A percentile compares a stretch with the other conserved stretches of the same genome.
phyloP scores from a whole-genome alignment of 164 flowering plant genomes.

The Vitis labrusca region DNA sequence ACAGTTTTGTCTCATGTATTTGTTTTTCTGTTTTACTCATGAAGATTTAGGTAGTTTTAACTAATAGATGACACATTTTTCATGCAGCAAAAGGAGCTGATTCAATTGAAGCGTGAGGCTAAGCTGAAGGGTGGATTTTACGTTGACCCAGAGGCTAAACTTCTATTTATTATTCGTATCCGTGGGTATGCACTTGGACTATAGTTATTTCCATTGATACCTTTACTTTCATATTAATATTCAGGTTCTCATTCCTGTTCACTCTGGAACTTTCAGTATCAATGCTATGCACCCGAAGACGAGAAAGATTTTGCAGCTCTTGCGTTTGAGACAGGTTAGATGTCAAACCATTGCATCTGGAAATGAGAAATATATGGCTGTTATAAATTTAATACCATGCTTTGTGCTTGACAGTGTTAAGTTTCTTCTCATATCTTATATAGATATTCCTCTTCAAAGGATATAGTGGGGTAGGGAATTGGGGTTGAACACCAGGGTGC shows the following conservation, averaged over 20 bases:
- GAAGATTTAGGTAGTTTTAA: background rate
- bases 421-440: background rate
- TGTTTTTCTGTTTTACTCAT: too few relatives aligned
- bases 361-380: too few relatives aligned
- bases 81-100: slow-evolving; percentile 22
- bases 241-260: background rate
- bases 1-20: background rate
- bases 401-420: background rate
- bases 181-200: slow-evolving; percentile 14
- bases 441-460: background rate
- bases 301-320: slow-evolving; percentile 29
- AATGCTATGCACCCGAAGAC: slow-evolving; percentile 17
- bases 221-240: background rate
- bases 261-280: slow-evolving; percentile 10
- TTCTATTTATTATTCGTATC: slow-evolving; percentile 25
- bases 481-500: too few relatives aligned
- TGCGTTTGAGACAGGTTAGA: slow-evolving; percentile 24
- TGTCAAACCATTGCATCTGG: too few relatives aligned
- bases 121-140: slow-evolving; percentile 27
- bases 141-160: slow-evolving; percentile 28
- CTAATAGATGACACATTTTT: background rate
- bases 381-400: background rate
- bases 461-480: too few relatives aligned
- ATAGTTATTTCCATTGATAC: background rate
- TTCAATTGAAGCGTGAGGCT: slow-evolving; percentile 25